Evolutionary conservation across 2,329 filamentous ascomycete genomes (phyloP).

Genomic region (Exophiala phaeomuriformis): DNA sequence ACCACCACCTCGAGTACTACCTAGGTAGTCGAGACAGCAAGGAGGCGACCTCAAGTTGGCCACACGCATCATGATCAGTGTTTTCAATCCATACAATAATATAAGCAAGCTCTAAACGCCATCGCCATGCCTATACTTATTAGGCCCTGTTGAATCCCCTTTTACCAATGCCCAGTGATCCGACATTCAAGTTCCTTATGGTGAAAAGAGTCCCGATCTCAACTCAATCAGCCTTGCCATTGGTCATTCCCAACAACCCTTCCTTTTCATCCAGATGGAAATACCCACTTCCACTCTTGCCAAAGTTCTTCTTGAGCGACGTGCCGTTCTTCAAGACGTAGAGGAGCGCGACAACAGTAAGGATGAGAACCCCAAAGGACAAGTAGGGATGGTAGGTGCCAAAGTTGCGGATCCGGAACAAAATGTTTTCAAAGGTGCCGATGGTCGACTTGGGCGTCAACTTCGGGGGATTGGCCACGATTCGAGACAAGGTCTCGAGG

Average conservation of each 20-base stretch:
- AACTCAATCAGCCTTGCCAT: conserved; percentile 43
- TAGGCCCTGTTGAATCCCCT: neutral
- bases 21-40: too few relatives aligned
- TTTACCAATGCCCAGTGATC: too few relatives aligned
- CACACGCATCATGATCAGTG: neutral
- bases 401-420: conserved; percentile 41
- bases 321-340: conserved; percentile 29
- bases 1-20: too few relatives aligned
- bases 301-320: conserved; percentile 24
- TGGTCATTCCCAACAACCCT: conserved; percentile 35
- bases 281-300: conserved; percentile 36
- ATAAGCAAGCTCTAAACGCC: conserved; percentile 5
- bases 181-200: too few relatives aligned
- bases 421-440: conserved; percentile 40
- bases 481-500: conserved; percentile 63
- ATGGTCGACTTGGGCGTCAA: conserved; percentile 45
- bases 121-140: conserved; percentile 20
- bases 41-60: neutral
- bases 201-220: neutral
- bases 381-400: conserved; percentile 40
- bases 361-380: conserved; percentile 35
- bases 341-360: conserved; percentile 32
- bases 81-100: neutral
- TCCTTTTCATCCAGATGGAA: conserved; percentile 46
- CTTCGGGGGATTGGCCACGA: conserved; percentile 44